These are phyloP conservation scores for Torulaspora maleeae DNA, from an alignment of 805 yeast genomes.

Conservation along the genomic window DNA sequence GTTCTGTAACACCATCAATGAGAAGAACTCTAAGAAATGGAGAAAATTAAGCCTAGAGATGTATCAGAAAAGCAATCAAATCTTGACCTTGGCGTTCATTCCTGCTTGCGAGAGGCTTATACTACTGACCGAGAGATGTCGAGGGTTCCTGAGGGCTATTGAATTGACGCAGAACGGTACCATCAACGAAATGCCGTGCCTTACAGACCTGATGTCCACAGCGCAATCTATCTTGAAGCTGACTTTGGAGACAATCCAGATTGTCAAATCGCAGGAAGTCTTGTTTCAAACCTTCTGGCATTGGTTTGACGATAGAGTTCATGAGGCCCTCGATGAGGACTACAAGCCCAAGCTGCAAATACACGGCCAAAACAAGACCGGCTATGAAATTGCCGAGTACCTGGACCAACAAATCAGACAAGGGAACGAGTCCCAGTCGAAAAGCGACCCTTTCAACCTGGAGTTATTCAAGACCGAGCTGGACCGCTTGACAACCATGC, in stretches of 20 bases:
- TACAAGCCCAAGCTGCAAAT: slow-evolving; percentile 11
- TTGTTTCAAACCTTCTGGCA: slow-evolving; percentile 15
- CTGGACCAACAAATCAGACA: slow-evolving; percentile 4
- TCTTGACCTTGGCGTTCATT: slow-evolving; percentile 45
- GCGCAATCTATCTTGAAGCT: slow-evolving; percentile 12
- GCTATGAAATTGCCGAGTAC: slow-evolving; percentile 8
- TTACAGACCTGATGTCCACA: background rate
- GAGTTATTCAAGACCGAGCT: background rate
- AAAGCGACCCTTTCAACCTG: background rate
- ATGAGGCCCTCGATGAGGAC: slow-evolving; percentile 21
- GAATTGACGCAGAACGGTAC: slow-evolving; percentile 5
- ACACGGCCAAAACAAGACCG: slow-evolving; percentile 8
- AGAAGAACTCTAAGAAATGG: slow-evolving; percentile 58
- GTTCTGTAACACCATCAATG: slow-evolving; percentile 63
- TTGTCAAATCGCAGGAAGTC: slow-evolving; percentile 14
- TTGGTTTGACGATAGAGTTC: slow-evolving; percentile 24
- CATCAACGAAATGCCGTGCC: background rate
- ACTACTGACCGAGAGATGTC: slow-evolving; percentile 30
- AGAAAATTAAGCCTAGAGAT: slow-evolving; percentile 44
- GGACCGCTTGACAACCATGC: background rate
- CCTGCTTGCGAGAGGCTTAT: slow-evolving; percentile 55
- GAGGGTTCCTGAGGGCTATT: slow-evolving; percentile 12
- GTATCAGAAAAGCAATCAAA: slow-evolving; percentile 48
- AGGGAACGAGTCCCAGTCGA: background rate
- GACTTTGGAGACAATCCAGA: slow-evolving; percentile 11